Percentiles rank a stretch among this genome's conserved stretches.
Conservation (phyloP, 768 basidiomycete species). For the Naganishia randhawae region DNA sequence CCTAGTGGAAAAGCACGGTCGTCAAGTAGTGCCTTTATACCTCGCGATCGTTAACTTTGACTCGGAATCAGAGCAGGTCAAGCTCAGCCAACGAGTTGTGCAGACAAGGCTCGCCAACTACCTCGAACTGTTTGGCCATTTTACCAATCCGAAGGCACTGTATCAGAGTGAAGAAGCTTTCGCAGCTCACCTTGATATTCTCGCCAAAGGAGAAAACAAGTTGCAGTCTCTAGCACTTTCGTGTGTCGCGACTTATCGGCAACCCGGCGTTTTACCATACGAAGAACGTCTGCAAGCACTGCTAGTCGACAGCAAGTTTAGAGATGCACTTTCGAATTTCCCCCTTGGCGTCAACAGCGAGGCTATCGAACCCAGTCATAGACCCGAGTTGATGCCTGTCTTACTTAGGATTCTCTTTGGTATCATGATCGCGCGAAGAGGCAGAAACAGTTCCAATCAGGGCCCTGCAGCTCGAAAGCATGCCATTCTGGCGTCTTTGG, state of each 20-base stretch:
- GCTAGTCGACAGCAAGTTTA: slow-evolving; percentile 79
- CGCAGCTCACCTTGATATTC: slow-evolving; percentile 64
- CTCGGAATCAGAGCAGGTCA: slow-evolving; percentile 35
- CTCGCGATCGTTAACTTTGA: slow-evolving; percentile 53
- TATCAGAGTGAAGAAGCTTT: slow-evolving; percentile 65
- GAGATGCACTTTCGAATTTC: slow-evolving; percentile 77
- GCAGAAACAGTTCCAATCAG: slow-evolving; percentile 59
- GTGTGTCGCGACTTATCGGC: slow-evolving; percentile 79
- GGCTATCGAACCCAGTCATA: slow-evolving; percentile 58
- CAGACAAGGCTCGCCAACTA: slow-evolving; percentile 60
- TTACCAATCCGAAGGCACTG: slow-evolving; percentile 87
- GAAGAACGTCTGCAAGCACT: slow-evolving; percentile 67
- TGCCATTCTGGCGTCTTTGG: slow-evolving; percentile 69
- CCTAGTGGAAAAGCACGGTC: slow-evolving; percentile 79
- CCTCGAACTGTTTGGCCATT: slow-evolving; percentile 82
- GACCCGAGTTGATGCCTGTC: slow-evolving; percentile 65
- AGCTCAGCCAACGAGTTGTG: slow-evolving; percentile 51
- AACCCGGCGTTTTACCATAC: slow-evolving; percentile 57
- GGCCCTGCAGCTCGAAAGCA: slow-evolving; percentile 63
- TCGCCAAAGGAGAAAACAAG: slow-evolving; percentile 77
- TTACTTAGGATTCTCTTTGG: slow-evolving; percentile 79
- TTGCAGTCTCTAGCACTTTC: slow-evolving; percentile 71
- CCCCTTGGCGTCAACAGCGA: slow-evolving; percentile 58
- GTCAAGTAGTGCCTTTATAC: slow-evolving; percentile 82
- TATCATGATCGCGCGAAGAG: slow-evolving; percentile 74